Evolutionary conservation across 768 basidiomycete genomes (phyloP).

Genomic region (Terana coerulea): DNA sequence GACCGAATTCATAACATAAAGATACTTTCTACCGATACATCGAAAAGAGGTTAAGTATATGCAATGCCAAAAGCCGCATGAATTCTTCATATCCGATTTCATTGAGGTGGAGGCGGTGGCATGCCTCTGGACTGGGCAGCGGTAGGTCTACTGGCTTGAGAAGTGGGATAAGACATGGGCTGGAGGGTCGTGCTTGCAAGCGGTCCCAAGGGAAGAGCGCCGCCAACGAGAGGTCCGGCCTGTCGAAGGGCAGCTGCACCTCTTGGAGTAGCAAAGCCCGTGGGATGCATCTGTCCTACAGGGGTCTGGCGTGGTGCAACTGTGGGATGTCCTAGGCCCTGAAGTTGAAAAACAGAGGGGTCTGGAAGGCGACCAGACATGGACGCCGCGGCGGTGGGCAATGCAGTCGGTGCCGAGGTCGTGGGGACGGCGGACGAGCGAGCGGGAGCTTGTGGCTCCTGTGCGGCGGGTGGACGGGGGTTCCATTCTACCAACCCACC

Average conservation of each 20-base stretch:
- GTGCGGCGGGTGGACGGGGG: not conserved
- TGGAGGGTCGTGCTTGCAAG: constrained; percentile 19
- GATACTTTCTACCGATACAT: no score
- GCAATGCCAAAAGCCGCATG: no score
- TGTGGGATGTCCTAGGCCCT: not conserved
- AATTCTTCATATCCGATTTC: no score
- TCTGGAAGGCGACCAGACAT: not conserved
- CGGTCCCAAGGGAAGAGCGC: constrained; percentile 21
- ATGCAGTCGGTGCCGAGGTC: not conserved
- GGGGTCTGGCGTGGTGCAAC: not conserved
- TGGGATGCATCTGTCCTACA: not conserved
- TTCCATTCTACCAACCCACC: constrained; percentile 80
- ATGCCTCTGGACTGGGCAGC: no score
- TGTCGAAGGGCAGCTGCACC: constrained; percentile 3
- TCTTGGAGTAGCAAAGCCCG: constrained; percentile 1
- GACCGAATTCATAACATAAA: no score
- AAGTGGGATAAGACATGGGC: no score
- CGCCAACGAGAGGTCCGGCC: constrained; percentile 12
- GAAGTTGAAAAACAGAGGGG: not conserved
- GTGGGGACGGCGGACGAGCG: not conserved
- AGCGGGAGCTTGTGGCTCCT: not conserved
- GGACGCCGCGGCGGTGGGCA: not conserved
- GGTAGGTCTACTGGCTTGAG: no score
- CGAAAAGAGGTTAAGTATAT: no score
- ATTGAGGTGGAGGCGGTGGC: no score